Evolutionary conservation across 768 basidiomycete species (phyloP), one percentile per base, ranked within the genome.

Genomic region (Boletus insuetus): DNA sequence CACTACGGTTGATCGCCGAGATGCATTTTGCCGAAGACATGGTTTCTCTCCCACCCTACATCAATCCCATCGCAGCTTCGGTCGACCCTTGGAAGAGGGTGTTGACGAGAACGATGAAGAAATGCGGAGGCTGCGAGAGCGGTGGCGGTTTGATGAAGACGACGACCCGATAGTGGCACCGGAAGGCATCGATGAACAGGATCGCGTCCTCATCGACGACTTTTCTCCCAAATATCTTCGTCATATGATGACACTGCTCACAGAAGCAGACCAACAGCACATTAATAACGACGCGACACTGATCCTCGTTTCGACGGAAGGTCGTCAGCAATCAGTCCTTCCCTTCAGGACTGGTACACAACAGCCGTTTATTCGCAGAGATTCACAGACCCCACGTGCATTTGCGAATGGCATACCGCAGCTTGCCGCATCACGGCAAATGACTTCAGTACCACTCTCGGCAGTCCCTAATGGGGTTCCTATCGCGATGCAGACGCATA

Each of bases 121-220:
- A 49, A 49, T 58, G 8, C 65, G 69, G 53, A 72, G 75, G 42
- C 54, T 86, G 4, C 72, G 76, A 40, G 83, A 86, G 56, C 80
- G 79, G 37, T 92, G 88, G 88, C 75, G 76, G 51, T 91, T 81
- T 56, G 89, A 91, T 60, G 63, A 71, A 8, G 87, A 91, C 52
- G 87, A 89, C 57, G 70, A 63, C 7, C 82, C 85, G 14, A 68
- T 79, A 0, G 70, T 78, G 54, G 83, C 79, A 6, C 78, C 82
- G 4, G 78, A 79, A 45, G 85, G 86, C 12, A 55, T 78, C 6
- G 88, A 91, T 16, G 89, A 90, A 64, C 81, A 85, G 46, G 82
- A 86, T 53, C 77, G 89, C 9, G 68, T 80, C 0, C 70, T 91
- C n/a, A 66, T 91, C 9, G 89, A 92, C 59, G 90, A 91, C 55